A percentile compares a stretch with the other conserved stretches of the same genome.
Evolutionary conservation across 192 early-diverging fungal species (phyloP).

Genomic region (Borealophlyctis nickersoniae): DNA sequence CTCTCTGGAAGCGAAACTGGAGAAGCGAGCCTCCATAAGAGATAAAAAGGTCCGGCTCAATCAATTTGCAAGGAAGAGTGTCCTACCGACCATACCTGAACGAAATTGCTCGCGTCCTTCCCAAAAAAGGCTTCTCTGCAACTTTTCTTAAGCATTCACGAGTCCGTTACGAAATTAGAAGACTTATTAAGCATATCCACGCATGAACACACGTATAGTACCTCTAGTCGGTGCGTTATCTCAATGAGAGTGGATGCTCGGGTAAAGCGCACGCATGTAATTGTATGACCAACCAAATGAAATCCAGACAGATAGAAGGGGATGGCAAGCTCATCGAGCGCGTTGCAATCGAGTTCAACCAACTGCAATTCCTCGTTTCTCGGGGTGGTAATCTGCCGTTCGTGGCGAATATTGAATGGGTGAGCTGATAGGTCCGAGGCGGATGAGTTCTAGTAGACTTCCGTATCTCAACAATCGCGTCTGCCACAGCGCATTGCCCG

Average conservation of each 20-base stretch:
- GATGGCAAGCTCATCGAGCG: conserved; percentile 74
- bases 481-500: conserved; percentile 55
- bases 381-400: conserved; percentile 56
- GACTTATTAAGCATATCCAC: conserved; percentile 60
- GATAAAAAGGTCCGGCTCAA: conserved; percentile 59
- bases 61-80: too few relatives aligned
- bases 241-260: too few relatives aligned
- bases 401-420: conserved; percentile 74
- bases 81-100: conserved; percentile 2
- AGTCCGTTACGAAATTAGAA: conserved; percentile 76
- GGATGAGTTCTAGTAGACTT: too few relatives aligned
- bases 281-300: too few relatives aligned
- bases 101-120: neutral
- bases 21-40: conserved; percentile 58
- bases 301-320: too few relatives aligned
- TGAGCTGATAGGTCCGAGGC: too few relatives aligned
- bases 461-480: too few relatives aligned
- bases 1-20: conserved; percentile 56
- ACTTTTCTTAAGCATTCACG: conserved; percentile 70
- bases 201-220: too few relatives aligned
- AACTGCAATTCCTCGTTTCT: conserved; percentile 72
- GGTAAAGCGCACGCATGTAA: too few relatives aligned
- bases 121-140: conserved; percentile 54
- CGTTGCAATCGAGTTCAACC: conserved; percentile 82
- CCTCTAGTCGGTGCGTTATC: too few relatives aligned